A percentile compares a stretch with the other conserved stretches of the same genome.
phyloP scores from a whole-genome alignment of 2,329 filamentous ascomycete species.

The Hirsutella rhossiliensis region DNA sequence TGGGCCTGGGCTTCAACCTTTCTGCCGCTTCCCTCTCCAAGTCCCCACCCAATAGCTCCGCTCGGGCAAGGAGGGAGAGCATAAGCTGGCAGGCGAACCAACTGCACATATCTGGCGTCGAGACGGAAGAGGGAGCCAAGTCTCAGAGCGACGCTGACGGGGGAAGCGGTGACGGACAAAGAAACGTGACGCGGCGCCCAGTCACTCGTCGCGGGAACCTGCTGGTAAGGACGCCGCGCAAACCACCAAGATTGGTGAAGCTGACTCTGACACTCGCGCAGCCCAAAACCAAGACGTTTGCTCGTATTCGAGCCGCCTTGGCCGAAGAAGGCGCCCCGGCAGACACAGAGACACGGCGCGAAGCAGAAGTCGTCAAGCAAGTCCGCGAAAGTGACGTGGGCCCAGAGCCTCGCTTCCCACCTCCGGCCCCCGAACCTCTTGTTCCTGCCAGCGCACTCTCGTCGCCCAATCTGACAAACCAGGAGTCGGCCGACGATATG shows the following conservation, averaged over 20 bases:
- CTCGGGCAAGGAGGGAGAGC: constrained; percentile 64
- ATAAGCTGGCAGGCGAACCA: constrained; percentile 86
- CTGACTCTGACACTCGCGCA: constrained; percentile 19
- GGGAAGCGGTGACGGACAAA: constrained; percentile 42
- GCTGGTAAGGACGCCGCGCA: constrained; percentile 39
- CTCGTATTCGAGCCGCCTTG: constrained; percentile 79
- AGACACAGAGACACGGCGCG: constrained; percentile 77
- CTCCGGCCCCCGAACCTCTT: constrained; percentile 30
- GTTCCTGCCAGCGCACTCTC: constrained; percentile 48
- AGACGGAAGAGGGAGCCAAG: constrained; percentile 48
- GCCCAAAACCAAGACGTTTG: constrained; percentile 96
- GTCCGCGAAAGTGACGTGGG: constrained; percentile 80
- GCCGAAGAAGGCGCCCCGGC: constrained; percentile 79
- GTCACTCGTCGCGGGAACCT: constrained; percentile 85
- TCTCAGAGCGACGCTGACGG: constrained; percentile 51
- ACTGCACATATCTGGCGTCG: constrained; percentile 68
- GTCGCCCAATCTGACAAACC: constrained; percentile 54
- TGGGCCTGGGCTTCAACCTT: constrained; percentile 39
- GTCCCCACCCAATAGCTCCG: constrained; percentile 53
- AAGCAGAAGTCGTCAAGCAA: constrained; percentile 91
- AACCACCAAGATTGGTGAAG: neutral
- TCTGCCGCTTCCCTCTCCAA: constrained; percentile 41
- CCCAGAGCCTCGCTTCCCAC: constrained; percentile 31
- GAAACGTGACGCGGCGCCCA: constrained; percentile 67
- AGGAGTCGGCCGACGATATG: constrained; percentile 56